These are phyloP conservation scores for Petunia secreta DNA, from an alignment of 257 asterid species.

Conservation along the genomic window DNA sequence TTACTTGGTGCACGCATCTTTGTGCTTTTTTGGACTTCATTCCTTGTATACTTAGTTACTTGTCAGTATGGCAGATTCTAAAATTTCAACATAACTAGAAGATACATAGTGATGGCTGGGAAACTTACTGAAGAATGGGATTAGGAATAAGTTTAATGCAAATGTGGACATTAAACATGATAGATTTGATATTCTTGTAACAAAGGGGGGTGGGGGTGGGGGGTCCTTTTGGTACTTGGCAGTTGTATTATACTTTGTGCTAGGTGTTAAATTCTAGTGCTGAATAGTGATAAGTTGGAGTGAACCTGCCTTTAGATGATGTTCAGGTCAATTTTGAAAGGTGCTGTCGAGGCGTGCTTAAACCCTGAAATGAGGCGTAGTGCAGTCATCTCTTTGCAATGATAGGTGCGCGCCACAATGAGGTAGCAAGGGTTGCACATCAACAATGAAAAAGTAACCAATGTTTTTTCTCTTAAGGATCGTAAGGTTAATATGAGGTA, in stretches of 20 bases:
- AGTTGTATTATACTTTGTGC: not conserved
- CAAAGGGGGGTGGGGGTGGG: not conserved
- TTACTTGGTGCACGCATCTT: not conserved
- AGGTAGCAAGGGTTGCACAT: not conserved
- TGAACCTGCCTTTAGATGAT: not conserved
- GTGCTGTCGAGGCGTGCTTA: not conserved
- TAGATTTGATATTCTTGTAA: not conserved
- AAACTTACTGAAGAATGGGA: not conserved
- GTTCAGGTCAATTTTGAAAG: not conserved
- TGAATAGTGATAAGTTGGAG: not conserved
- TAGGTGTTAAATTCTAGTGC: not conserved
- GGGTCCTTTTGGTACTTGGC: not conserved
- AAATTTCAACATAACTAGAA: constrained; percentile 17
- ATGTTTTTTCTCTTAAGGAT: not conserved
- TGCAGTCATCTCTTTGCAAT: not conserved
- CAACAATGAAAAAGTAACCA: not conserved
- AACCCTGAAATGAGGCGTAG: not conserved
- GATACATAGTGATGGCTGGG: not conserved
- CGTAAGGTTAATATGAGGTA: not conserved
- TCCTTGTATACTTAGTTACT: not conserved
- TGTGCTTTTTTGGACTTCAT: constrained; percentile 10
- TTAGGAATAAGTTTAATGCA: not conserved
- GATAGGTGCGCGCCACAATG: not conserved
- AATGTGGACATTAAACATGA: not conserved
- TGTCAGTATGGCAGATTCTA: constrained; percentile 10